Base-by-base conservation (phyloP, 2,329 filamentous ascomycete species). In the Aurifilum marmelostoma region DNA sequence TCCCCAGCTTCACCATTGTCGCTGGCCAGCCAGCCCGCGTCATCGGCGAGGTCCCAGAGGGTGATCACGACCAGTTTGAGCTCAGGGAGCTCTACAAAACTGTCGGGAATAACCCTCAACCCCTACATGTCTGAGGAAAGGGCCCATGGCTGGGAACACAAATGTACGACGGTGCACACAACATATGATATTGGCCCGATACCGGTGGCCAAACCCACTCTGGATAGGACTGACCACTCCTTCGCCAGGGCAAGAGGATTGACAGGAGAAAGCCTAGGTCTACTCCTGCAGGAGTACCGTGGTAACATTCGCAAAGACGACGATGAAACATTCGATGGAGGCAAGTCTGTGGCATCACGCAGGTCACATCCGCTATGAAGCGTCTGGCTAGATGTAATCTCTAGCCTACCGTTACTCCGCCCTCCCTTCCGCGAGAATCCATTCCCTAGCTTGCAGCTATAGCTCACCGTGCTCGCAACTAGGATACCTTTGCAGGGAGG, bases 1-100 rank as follows among this genome's bases (percentile, higher is more conserved):
- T 98, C 67, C 94, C 95, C 1, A 94, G 93, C 76, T 97, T 96
- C 78, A 94, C 91, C 67, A 88, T 98, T 67, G 94, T 99, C n/a
- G 95, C 91, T 0, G 94, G 94, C 0, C 84, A 88, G 76, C 94
- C 94, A 0, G 94, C 90, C 0, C 84, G 91, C 67, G 91, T 97
- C 62, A 86, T 97, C 4, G 93, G 92, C 1, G 93, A 97, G 81
- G 86, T 97, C 2, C 88, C 89, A 0, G 91, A 93, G 76, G 91
- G 92, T 1, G 88, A 85, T 0, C 83, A 87, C 66, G 88, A 91
- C 65, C 84, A 85, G 6, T 89, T 91, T 76, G 88, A 90, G 81
- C 79, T 90, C 73, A 81, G 88, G 60, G 88, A 90, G 67, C 77
- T 89, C 63, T 91, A 90, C 78, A 89, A 89, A 78, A 85, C 84